Percentiles rank a stretch among this genome's conserved stretches.
phyloP scores from a whole-genome alignment of 2,329 filamentous ascomycete genomes.

The Monosporascus sp. region DNA sequence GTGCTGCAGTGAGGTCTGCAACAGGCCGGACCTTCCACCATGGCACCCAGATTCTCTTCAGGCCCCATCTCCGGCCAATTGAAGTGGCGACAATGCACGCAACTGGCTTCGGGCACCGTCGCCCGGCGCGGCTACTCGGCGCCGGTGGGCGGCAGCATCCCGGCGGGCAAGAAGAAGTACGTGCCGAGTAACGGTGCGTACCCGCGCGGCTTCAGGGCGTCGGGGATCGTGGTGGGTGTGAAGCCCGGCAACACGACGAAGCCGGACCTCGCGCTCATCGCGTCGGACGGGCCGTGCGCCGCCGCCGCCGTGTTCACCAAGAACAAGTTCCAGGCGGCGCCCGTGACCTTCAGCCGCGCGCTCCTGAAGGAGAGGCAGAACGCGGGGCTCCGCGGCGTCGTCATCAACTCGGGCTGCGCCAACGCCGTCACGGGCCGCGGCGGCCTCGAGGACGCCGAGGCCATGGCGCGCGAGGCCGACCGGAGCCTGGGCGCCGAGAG shows the following conservation, averaged over 20 bases:
- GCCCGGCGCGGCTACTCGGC: slow-evolving; percentile 47
- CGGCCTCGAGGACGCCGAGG: slow-evolving; percentile 79
- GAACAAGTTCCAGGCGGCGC: slow-evolving; percentile 96
- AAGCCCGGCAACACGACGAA: slow-evolving; percentile 89
- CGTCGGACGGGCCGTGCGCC: slow-evolving; percentile 78
- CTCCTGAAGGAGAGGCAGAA: slow-evolving; percentile 64
- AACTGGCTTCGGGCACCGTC: slow-evolving; percentile 7
- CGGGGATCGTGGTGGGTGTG: slow-evolving; percentile 85
- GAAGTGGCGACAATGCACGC: neutral
- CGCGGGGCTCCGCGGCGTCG: slow-evolving; percentile 68
- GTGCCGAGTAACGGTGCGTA: slow-evolving; percentile 81
- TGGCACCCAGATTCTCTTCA: neutral
- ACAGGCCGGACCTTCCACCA: neutral
- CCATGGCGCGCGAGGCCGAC: slow-evolving; percentile 79
- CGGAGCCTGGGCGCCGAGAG: slow-evolving; percentile 45
- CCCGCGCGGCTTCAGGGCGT: slow-evolving; percentile 82
- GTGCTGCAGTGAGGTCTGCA: neutral
- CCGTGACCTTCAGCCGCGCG: slow-evolving; percentile 77
- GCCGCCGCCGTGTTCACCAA: slow-evolving; percentile 94
- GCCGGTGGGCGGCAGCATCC: slow-evolving; percentile 54
- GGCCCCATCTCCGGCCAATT: neutral
- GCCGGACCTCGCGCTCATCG: slow-evolving; percentile 84
- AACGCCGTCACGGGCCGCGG: slow-evolving; percentile 94
- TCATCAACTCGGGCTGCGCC: slow-evolving; percentile 93
- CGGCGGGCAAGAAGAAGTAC: slow-evolving; percentile 82